Base-by-base conservation (phyloP, 805 yeast genomes). In the Myxozyma mucilagina region DNA sequence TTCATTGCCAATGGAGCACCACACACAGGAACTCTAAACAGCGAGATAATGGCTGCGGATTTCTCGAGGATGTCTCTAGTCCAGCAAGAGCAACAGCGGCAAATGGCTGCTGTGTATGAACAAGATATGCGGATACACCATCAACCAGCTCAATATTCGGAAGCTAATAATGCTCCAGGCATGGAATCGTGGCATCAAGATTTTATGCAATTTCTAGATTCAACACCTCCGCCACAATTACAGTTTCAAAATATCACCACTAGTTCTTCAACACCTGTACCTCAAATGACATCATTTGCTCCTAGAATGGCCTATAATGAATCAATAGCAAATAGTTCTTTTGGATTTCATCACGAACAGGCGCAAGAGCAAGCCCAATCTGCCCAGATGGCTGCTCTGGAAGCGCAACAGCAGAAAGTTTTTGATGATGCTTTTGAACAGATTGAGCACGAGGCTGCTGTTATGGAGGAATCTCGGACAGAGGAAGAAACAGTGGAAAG, bases 181-280 rank as follows among this genome's bases (percentile, higher is more conserved):
- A 41, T 39, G 36, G 52, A 58, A 14, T 31, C 60, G 34, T 61
- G 64, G 64, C 58, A 57, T 10, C 51, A 57, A 31, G 64, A 61
- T n/a, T 61, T 61, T 42, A 47, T 61, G 61, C 53, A 47, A 29
- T 60, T 53, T 41, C 43, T 60, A 31, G 57, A 57, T 20, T n/a
- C 42, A 18, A 49, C 61, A 3, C 44, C 41, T 42, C 34, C 47
- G 9, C 36, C 42, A 13, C 32, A 29, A 10, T 47, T 24, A 42
- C 7, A 31, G 16, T 14, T 16, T 1, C 51, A 49, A 20, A 41
- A 42, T 35, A 42, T 16, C 34, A 9, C 11, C 8, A n/a, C 14
- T 13, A 20, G n/a, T 24, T 45, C 38, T 18, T 18, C 47, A 18
- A 13, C 20, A 20, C 35, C 13, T n/a, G 3, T 35, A 14, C 10